Base-by-base conservation (phyloP, 2,329 filamentous ascomycete species). In the Fusarium cyanostomum region DNA sequence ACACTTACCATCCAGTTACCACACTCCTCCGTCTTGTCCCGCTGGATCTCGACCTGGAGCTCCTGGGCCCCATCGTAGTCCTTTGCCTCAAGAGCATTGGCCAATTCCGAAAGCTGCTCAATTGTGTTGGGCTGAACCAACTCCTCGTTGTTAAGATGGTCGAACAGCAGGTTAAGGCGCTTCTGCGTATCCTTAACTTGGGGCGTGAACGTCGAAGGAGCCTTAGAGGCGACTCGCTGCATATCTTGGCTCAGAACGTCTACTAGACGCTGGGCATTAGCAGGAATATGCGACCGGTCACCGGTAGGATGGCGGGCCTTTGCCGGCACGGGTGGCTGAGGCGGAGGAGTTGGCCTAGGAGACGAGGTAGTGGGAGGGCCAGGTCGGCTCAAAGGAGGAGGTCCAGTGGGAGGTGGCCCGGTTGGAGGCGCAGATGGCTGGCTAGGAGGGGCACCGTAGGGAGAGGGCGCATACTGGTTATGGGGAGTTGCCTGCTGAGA, bases 131-230 rank as follows among this genome's bases (percentile, higher is more conserved):
- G 86, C 79, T 90, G 91, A 52, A 98, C 82, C 35, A 97, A 82
- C 72, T 98, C 94, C 72, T 94, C 91, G 67, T 98, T 98, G 83
- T 98, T 99, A 42, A 99, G 83, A 76, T 97, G 93, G 73, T 99
- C 94, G 75, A 97, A 98, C n/a, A 99, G 82, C 45, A 97, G 89
- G 71, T 91, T 92, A 57, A 99, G 84, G 26, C 95, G 89, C 79
- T 97, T 97, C 75, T 97, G 92, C 3, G 94, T 95, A 74, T 98
- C 95, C 71, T 92, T 91, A 16, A 99, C 93, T 75, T 98, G 94
- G 12, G 89, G 85, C 63, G 92, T 89, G 79, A 95, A 97, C 13
- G 89, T 89, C n/a, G 89, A 82, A 15, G 95, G 95, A 1, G 95
- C 95, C 68, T 92, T 90, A 28, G 88, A 80, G 58, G 94, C 94